Evolutionary conservation across 352 stramenopile genomes (phyloP), one percentile per base, ranked within the genome.

Genomic region (Globisporangium paddicum): DNA sequence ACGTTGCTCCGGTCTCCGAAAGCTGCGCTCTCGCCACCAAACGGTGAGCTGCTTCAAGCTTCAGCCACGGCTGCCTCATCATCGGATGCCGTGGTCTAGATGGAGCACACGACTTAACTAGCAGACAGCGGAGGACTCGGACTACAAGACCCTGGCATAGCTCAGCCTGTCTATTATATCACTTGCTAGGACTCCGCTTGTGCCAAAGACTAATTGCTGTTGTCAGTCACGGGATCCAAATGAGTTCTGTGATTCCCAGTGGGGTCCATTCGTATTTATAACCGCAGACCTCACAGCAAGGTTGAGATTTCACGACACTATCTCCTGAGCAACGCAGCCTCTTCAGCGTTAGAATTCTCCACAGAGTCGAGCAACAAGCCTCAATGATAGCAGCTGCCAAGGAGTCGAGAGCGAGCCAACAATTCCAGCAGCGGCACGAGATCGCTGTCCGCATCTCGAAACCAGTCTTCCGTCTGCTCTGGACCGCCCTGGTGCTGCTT

Each of bases 1-100:
- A 69, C 30, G 50, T 28, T 77, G 9, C 13, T 37, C 56, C 16
- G 58, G 4, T 54, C 44, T 14, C 44, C 55, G 1, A 34, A 8
- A 30, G 55, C 32, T 19, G 9, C 6, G 23, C 13, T 1, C 3
- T 19, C 9, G 23, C 18, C 47, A 26, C 3, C 18, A 14, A 4
- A 14, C 5, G 6, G 11, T 10, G 18, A 40, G 1, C 47, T 28
- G 13, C 47, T 26, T 9, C 26, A 9, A 18, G 26, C 28, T n/a
- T 26, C 47, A 23, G 7, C 14, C 2, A 9, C 16, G 21, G 28
- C 53, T n/a, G n/a, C 9, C 11, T 9, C 26, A 30, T 9, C 26
- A 30, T 30, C 14, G 5, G 23, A 23, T n/a, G 23, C 35, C 14
- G 14, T 47, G 8, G 51, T 47, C 38, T 44, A 30, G 23, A 41